Percentiles rank a stretch among this genome's conserved stretches.
phyloP scores from a whole-genome alignment of 495 filamentous ascomycete genomes.

The Trichoderma orchidacearum region DNA sequence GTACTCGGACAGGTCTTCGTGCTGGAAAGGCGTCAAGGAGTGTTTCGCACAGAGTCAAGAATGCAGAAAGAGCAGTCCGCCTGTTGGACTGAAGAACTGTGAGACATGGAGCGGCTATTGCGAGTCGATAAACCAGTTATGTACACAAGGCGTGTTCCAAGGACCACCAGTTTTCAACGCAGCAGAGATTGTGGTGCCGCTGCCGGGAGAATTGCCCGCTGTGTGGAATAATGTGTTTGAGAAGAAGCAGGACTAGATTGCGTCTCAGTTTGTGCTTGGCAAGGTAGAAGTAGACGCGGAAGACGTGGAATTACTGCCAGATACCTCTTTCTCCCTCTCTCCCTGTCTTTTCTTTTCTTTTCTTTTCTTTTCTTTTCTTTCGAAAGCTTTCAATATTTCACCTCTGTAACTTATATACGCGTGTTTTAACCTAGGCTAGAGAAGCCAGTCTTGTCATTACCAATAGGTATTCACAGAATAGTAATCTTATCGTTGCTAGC shows the following conservation, averaged over 20 bases:
- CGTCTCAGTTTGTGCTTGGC: too few species aligned
- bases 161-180: slow-evolving; percentile 45
- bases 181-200: slow-evolving; percentile 5
- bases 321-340: too few species aligned
- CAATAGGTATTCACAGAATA: too few species aligned
- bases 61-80: slow-evolving; percentile 44
- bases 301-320: too few species aligned
- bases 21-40: slow-evolving; percentile 36
- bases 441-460: too few species aligned
- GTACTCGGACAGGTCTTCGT: slow-evolving; percentile 41
- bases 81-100: slow-evolving; percentile 45
- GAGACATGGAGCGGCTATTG: slow-evolving; percentile 47
- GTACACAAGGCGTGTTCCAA: slow-evolving; percentile 29
- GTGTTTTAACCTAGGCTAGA: too few species aligned
- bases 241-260: neutral
- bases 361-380: too few species aligned
- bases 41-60: slow-evolving; percentile 43
- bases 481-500: too few species aligned
- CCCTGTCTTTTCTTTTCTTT: too few species aligned
- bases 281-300: too few species aligned
- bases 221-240: neutral
- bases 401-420: too few species aligned
- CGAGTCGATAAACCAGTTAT: slow-evolving; percentile 31
- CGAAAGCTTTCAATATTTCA: too few species aligned
- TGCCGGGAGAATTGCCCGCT: slow-evolving; percentile 5